These are phyloP conservation scores for Ottelia alismoides DNA, from an alignment of 106 monocot genomes.

Conservation along the genomic window DNA sequence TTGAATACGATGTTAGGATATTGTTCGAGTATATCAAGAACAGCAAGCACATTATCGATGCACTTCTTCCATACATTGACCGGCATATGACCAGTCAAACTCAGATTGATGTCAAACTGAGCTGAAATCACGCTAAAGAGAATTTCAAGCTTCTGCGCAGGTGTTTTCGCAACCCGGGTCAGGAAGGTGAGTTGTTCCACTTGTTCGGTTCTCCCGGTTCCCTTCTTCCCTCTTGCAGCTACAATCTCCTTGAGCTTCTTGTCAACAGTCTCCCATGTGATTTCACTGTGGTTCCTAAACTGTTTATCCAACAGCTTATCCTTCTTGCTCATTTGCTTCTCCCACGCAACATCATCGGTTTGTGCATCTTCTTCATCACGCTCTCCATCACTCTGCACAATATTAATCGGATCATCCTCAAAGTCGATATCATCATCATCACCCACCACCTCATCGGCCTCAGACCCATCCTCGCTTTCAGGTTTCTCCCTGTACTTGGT, in stretches of 20 bases:
- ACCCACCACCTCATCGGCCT: conserved; percentile 20
- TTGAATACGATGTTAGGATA: conserved; percentile 73
- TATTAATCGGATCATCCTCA: conserved; percentile 28
- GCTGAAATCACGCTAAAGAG: conserved; percentile 73
- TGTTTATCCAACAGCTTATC: conserved; percentile 65
- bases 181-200: conserved; percentile 89
- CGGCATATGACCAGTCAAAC: conserved; percentile 89
- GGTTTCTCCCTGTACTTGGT: conserved; percentile 48
- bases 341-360: conserved; percentile 25
- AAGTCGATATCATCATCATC: conserved; percentile 25
- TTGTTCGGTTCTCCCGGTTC: conserved; percentile 77
- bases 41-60: conserved; percentile 57
- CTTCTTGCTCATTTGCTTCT: conserved; percentile 38
- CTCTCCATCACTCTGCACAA: conserved; percentile 22
- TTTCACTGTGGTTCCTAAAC: conserved; percentile 80
- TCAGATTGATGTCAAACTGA: conserved; percentile 95
- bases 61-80: conserved; percentile 82
- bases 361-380: conserved; percentile 19
- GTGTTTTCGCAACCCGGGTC: conserved; percentile 85
- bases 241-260: conserved; percentile 92
- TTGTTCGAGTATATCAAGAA: conserved; percentile 67
- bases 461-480: conserved; percentile 39
- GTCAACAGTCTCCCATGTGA: conserved; percentile 83
- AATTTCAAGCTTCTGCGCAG: conserved; percentile 90
- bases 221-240: conserved; percentile 79